Evolutionary conservation across 83 land plant genomes (phyloP).

Genomic region (Picea abies): DNA sequence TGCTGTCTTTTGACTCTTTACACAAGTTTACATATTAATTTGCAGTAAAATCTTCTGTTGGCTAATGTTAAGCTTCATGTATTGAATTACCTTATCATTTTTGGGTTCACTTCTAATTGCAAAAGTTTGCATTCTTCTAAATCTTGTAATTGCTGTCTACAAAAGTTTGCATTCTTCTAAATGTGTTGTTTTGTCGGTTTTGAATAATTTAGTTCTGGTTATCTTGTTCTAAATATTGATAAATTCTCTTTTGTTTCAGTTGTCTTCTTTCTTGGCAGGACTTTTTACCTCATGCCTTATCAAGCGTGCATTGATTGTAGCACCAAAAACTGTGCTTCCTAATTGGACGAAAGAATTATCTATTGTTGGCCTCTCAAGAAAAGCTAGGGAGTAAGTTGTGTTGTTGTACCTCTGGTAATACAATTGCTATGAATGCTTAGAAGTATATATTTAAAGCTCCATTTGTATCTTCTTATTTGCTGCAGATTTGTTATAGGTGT

Average conservation of each 20-base stretch:
- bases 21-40: too few relatives aligned
- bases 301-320: slow-evolving; percentile 83
- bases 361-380: slow-evolving; percentile 74
- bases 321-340: slow-evolving; percentile 91
- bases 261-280: slow-evolving; percentile 86
- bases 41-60: too few relatives aligned
- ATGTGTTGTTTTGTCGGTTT: too few relatives aligned
- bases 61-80: too few relatives aligned
- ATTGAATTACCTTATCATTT: too few relatives aligned
- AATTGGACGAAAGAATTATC: slow-evolving; percentile 93
- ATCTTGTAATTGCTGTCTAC: too few relatives aligned
- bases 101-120: too few relatives aligned
- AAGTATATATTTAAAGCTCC: background rate
- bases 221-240: too few relatives aligned
- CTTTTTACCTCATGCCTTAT: slow-evolving; percentile 71
- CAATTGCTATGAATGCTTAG: background rate
- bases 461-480: background rate
- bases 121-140: too few relatives aligned
- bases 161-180: too few relatives aligned
- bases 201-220: too few relatives aligned
- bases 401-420: background rate
- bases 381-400: slow-evolving; percentile 78
- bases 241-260: slow-evolving; percentile 30
- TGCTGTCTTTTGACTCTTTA: too few relatives aligned
- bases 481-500: background rate